Percentiles rank a stretch among this genome's conserved stretches.
Evolutionary conservation across 176 grass and related monocot species (phyloP).

Genomic region (Thinopyrum elongatum): DNA sequence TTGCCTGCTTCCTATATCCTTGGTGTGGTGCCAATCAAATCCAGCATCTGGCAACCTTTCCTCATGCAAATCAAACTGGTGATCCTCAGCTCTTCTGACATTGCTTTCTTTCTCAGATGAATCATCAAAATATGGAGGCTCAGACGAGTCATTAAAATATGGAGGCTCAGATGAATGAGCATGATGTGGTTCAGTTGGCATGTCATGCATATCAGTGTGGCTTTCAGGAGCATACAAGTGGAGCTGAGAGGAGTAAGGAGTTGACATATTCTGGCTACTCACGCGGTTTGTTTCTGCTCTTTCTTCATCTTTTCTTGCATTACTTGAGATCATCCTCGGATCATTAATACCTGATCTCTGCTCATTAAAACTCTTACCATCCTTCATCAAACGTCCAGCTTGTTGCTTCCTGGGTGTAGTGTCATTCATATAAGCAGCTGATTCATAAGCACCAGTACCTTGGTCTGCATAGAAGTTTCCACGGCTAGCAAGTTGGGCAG

Average conservation of each 20-base stretch:
- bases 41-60: constrained; percentile 30
- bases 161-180: constrained; percentile 30
- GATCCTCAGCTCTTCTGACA: constrained; percentile 27
- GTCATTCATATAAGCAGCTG: constrained; percentile 25
- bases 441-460: constrained; percentile 34
- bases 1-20: constrained; percentile 23
- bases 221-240: constrained; percentile 24
- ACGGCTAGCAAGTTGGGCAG: constrained; percentile 81
- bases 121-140: constrained; percentile 33
- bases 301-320: constrained; percentile 19
- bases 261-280: constrained; percentile 31
- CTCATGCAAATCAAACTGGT: constrained; percentile 28
- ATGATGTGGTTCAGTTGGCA: constrained; percentile 21
- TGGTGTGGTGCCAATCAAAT: constrained; percentile 1
- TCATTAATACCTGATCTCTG: constrained; percentile 22
- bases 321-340: constrained; percentile 31
- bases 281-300: constrained; percentile 22
- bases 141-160: constrained; percentile 33
- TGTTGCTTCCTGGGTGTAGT: constrained; percentile 35
- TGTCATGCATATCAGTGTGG: constrained; percentile 20
- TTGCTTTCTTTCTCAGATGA: constrained; percentile 36
- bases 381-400: constrained; percentile 4
- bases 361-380: constrained; percentile 29
- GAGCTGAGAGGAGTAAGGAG: constrained; percentile 19
- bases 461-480: constrained; percentile 55